Evolutionary conservation across 169 alveolate genomes (phyloP), one percentile per base, ranked within the genome.

Genomic region (Cryptosporidium sp.): DNA sequence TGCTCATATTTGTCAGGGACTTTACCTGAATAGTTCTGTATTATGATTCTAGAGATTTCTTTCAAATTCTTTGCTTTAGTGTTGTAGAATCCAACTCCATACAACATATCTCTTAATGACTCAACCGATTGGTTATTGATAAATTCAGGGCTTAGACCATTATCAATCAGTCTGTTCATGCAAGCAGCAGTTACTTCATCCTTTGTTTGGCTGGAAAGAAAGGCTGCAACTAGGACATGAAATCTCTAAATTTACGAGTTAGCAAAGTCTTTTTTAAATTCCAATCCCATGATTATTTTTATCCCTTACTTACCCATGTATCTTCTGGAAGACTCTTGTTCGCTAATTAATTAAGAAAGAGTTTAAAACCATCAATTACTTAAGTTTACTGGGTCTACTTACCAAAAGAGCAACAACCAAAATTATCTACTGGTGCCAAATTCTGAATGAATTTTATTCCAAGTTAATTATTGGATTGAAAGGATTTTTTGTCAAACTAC

Each of bases 41-140:
- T 80, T 14, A 97, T 85, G 16, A 94, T 94, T 70, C 94, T 93
- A 0, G 98, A 93, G 5, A 96, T 94, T 50, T 94, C 93, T 74
- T 97, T 96, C 26, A 97, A 91, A 85, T 96, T 94, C 70, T 93
- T 94, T 4, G 99, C 98, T 86, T 98, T 98, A 61, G 96, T 96
- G 31, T 94, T 95, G 87, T 97, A 97, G 85, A 98, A 98, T 14
- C 98, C 97, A 21, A 98, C 98, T 39, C 97, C 96, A 65, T 93
- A 91, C 1, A 98, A 93, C 12, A 95, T 87, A 69, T 96, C 92
- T 84, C 92, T 91, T 61, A 98, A 92, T 71, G 96, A 93, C 39
- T 92, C 95, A 80, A 92, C 95, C 8, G 95, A 67, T 51, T 91
- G 91, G 18, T 92, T 84, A 39, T 92, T 61, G 31, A 95, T 92